Percentiles rank a stretch among this genome's conserved stretches.
These are phyloP conservation scores for Flammula alnicola DNA, from an alignment of 1,284 basidiomycete species.

Conservation along the genomic window DNA sequence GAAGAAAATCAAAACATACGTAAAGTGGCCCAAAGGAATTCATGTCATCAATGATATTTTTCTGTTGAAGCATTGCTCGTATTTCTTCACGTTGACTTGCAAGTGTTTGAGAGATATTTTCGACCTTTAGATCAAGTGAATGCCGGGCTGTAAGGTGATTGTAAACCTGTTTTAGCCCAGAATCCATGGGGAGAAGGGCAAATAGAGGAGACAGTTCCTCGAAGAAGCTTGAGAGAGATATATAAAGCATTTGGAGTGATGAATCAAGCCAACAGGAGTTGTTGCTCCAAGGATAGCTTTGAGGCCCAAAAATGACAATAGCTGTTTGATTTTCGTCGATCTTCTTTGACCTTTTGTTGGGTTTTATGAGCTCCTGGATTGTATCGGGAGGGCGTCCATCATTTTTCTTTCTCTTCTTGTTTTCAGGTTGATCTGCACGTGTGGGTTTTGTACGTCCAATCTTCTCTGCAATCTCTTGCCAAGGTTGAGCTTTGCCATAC, in stretches of 20 bases:
- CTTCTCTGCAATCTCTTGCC: constrained; percentile 6
- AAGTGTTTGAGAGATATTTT: neutral
- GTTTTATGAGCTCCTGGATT: constrained; percentile 7
- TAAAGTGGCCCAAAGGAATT: neutral
- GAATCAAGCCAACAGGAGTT: constrained; percentile 27
- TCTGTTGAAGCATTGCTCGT: neutral
- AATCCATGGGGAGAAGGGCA: constrained; percentile 5
- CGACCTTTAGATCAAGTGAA: neutral
- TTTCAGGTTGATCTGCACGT: neutral
- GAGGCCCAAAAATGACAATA: neutral
- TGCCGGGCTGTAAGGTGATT: neutral
- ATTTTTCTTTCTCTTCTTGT: constrained; percentile 10
- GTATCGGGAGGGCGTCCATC: constrained; percentile 16
- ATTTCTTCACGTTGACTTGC: neutral
- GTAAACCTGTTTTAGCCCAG: neutral
- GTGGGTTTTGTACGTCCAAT: constrained; percentile 10
- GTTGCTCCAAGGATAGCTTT: constrained; percentile 18
- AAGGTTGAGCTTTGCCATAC: constrained; percentile 4
- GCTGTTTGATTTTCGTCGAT: neutral
- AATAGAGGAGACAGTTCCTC: constrained; percentile 6
- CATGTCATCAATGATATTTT: neutral
- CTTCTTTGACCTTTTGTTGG: neutral
- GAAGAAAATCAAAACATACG: neutral
- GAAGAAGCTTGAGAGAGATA: constrained; percentile 1
- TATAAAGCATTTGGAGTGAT: constrained; percentile 16